phyloP scores from a whole-genome alignment of 106 monocot genomes.

The Gastrodia elata region DNA sequence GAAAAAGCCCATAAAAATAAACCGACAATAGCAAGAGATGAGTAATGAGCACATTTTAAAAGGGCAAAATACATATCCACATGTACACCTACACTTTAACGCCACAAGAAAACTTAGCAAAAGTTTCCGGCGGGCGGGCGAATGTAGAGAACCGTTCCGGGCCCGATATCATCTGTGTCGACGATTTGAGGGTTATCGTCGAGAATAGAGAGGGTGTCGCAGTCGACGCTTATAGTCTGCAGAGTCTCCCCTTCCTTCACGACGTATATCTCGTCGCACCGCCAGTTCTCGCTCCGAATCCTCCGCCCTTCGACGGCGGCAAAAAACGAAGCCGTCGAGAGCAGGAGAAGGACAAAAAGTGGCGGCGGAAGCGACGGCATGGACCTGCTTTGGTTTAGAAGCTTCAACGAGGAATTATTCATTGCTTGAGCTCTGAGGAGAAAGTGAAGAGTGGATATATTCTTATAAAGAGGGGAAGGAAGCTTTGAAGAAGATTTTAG shows the following conservation, averaged over 20 bases:
- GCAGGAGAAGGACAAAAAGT: background rate
- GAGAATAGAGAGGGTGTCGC: slow-evolving; percentile 10
- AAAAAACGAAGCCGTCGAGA: background rate
- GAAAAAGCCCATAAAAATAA: too few species aligned
- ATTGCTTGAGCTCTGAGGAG: too few species aligned
- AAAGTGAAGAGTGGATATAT: background rate
- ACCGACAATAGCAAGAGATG: too few species aligned
- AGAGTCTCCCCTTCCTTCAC: slow-evolving; percentile 24
- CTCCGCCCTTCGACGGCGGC: background rate
- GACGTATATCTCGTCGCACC: slow-evolving; percentile 17
- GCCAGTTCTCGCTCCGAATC: background rate
- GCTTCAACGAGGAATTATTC: too few species aligned
- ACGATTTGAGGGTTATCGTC: slow-evolving; percentile 23
- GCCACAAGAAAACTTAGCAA: too few species aligned
- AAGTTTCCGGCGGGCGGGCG: slow-evolving; percentile 1
- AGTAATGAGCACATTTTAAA: too few species aligned
- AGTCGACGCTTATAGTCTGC: slow-evolving; percentile 26
- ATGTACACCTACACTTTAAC: too few species aligned
- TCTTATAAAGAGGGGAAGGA: background rate
- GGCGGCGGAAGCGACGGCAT: too few species aligned
- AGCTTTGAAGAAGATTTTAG: too few species aligned
- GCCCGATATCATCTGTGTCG: slow-evolving; percentile 23
- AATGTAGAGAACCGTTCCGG: slow-evolving; percentile 17
- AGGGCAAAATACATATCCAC: too few species aligned
- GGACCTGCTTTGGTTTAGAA: background rate